Evolutionary conservation across 345 rosid species (phyloP).

Genomic region (Raphanus raphanistrum): DNA sequence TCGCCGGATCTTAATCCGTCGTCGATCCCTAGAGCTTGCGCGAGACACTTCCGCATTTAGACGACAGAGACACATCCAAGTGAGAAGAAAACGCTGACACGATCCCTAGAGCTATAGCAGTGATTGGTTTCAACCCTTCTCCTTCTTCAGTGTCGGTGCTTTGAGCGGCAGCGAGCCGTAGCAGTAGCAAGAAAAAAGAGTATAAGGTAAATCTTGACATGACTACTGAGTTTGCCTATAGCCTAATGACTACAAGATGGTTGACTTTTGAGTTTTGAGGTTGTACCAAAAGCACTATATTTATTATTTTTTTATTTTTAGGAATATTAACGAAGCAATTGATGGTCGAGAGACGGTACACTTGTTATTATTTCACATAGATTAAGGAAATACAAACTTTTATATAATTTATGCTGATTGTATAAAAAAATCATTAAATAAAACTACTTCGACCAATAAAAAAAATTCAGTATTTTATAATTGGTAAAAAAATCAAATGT

Average conservation of each 20-base stretch:
- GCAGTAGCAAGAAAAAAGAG: background rate
- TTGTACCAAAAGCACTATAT: too few species aligned
- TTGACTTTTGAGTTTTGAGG: constrained; percentile 28
- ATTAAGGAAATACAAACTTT: too few species aligned
- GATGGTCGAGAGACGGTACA: background rate
- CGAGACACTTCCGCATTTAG: constrained; percentile 54
- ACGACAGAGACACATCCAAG: constrained; percentile 61
- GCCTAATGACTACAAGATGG: constrained; percentile 12
- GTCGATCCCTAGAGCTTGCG: constrained; percentile 11
- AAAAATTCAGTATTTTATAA: too few species aligned
- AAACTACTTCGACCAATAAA: too few species aligned
- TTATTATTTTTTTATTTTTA: too few species aligned
- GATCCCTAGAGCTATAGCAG: too few species aligned
- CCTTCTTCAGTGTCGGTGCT: background rate
- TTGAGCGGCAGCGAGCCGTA: constrained; percentile 33
- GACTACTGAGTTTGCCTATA: background rate
- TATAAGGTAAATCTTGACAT: background rate
- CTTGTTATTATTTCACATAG: too few species aligned
- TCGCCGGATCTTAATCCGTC: background rate
- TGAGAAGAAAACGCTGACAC: constrained; percentile 54
- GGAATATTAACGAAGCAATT: background rate
- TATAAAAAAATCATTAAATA: too few species aligned
- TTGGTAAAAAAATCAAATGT: too few species aligned
- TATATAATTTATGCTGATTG: too few species aligned
- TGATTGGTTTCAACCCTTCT: constrained; percentile 42